Conservation (phyloP, 495 filamentous ascomycete genomes). For the Monascus purpureus region DNA sequence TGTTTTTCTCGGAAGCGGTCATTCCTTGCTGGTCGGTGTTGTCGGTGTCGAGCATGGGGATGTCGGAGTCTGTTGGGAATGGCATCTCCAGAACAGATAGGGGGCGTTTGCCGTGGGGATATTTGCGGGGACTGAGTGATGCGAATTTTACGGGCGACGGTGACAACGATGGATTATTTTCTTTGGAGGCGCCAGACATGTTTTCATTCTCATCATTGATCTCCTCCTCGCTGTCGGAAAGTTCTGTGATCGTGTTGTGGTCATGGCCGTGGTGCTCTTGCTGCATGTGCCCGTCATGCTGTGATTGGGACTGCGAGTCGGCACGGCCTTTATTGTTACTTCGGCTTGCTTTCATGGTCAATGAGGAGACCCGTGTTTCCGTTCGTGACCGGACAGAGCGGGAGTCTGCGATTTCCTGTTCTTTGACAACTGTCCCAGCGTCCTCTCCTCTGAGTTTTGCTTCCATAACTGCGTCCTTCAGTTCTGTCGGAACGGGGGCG, state of each 20-base stretch:
- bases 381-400: conserved; percentile 11
- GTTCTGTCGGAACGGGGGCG: conserved; percentile 35
- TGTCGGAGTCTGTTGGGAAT: conserved; percentile 11
- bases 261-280: too few species aligned
- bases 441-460: conserved; percentile 50
- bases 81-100: conserved; percentile 24
- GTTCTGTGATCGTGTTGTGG: neutral
- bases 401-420: conserved; percentile 7
- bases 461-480: conserved; percentile 32
- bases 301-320: neutral
- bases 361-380: conserved; percentile 10
- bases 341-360: conserved; percentile 13
- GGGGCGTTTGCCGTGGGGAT: conserved; percentile 25
- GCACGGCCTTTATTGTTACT: neutral
- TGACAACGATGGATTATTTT: conserved; percentile 36
- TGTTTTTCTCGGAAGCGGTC: conserved; percentile 29
- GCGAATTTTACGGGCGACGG: conserved; percentile 19
- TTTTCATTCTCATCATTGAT: conserved; percentile 20
- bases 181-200: conserved; percentile 24
- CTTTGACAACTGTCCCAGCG: conserved; percentile 10
- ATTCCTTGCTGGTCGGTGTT: conserved; percentile 8
- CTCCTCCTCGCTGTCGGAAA: neutral
- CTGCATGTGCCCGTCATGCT: too few species aligned
- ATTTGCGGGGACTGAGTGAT: conserved; percentile 21
- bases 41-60: conserved; percentile 11